Evolutionary conservation across 495 filamentous ascomycete genomes (phyloP), one percentile per base, ranked within the genome.

Genomic region (Apiosordaria backusii): DNA sequence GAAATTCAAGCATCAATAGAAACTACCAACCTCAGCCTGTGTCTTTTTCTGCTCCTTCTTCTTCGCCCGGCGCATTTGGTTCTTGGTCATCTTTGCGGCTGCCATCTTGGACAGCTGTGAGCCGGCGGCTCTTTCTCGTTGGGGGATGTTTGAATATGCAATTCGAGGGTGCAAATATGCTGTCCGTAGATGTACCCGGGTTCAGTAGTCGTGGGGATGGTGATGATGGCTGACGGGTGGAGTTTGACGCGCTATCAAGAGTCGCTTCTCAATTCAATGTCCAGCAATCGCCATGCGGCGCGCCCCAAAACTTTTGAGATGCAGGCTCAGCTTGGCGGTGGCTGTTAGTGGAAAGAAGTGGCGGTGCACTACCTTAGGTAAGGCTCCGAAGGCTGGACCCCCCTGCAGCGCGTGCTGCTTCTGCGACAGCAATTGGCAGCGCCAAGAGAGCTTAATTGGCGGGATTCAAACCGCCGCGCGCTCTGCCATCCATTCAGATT

Each of bases 31-130:
- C 59, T 86, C 79, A 59, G 82, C 72, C 68, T 86, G 81, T 53
- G 80, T 73, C 77, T 90, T 81, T 78, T 92, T 91, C 68, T 90
- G 84, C 62, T 90, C 90, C 85, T 96, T 97, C 82, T 92, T 96
- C 83, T 92, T 92, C 29, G 92, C 92, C 73, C 90, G 86, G 75
- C 90, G 84, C 74, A 92, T 85, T 77, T 93, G 90, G 72, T 96
- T 95, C 79, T 93, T 96, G 74, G 85, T 91, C 76, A 86, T 82
- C 78, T 93, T 93, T 69, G 79, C 72, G 59, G 77, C 72, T 63
- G 82, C 83, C 84, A 84, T 85, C 70, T 76, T 82, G 79, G 70
- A 57, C 60, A 57, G 64, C 65, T 64, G 59, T 23, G 67, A 73
- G 70, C 70, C 54, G 62, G 18, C 19, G 60, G 66, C 70, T 67